Evolutionary conservation across 1,139 yeast species (phyloP), one percentile per base, ranked within the genome.

Genomic region (Chernovozyma aurita): DNA sequence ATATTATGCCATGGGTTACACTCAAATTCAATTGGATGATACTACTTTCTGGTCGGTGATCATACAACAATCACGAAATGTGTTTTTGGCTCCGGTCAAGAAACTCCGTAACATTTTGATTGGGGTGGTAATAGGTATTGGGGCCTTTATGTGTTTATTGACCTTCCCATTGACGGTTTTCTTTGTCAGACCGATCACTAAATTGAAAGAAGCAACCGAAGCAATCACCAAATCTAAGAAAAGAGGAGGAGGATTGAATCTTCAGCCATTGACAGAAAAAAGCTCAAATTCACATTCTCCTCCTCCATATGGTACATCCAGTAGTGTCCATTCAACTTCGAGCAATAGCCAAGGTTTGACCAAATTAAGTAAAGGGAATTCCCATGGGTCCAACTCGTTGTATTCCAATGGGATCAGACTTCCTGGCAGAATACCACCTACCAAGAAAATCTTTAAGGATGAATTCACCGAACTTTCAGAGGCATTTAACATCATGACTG

Each of bases 401-500:
- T 55, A 62, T 42, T 62, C 72, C 4, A 55, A 67, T 4, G 76
- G 67, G 4, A 66, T 67, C 30, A 48, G 68, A 32, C 51, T 67
- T 18, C 78, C 81, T 0, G 65, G 74, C 1, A 63, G 76, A 40
- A 80, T 81, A 5, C 76, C 78, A 1, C 63, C 61, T 21, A 67
- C 78, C n/a, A 68, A 76, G 37, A 68, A 82, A 33, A 57, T 84
- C 31, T 79, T 86, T 52, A 73, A 78, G 35, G 97, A 92, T 63
- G 98, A 92, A 58, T 70, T 90, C 35, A 83, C 92, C 0, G 95
- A 87, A 48, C 65, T 90, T 34, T 81, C 95, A 0, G 92, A 83
- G 34, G 92, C 95, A 0, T 92, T 88, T 58, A 88, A 88, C 53
- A 80, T 81, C 28, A 87, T 90, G 97, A 81, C 95, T 6, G 88